phyloP scores from a whole-genome alignment of 1,284 basidiomycete species.

The Cutaneotrichosporon cutaneum region DNA sequence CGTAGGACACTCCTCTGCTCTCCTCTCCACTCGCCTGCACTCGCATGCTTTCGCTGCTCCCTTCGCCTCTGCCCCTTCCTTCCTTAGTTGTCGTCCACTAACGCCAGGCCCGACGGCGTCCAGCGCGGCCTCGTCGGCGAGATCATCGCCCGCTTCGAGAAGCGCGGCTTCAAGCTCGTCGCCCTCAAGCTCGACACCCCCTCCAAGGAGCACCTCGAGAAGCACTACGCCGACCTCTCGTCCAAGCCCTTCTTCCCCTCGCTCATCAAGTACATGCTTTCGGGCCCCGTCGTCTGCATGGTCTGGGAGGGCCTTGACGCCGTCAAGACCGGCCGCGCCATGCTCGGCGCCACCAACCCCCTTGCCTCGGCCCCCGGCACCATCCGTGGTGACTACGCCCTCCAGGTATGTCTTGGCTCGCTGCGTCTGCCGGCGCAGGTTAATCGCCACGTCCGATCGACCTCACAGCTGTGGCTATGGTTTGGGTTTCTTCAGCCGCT shows the following conservation, averaged over 20 bases:
- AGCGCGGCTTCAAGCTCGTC: constrained; percentile 83
- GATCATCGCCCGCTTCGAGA: constrained; percentile 90
- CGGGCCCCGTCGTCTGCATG: constrained; percentile 94
- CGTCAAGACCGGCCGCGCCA: constrained; percentile 89
- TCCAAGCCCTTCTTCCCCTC: constrained; percentile 90
- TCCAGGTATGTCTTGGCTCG: constrained; percentile 49
- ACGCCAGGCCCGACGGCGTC: constrained; percentile 85
- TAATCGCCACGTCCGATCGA: too few relatives aligned
- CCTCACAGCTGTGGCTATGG: too few relatives aligned
- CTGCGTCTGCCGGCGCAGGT: not conserved
- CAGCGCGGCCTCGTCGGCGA: constrained; percentile 92
- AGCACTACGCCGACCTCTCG: constrained; percentile 92
- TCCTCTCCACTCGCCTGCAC: too few relatives aligned
- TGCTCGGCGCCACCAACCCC: constrained; percentile 98
- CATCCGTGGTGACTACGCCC: constrained; percentile 20
- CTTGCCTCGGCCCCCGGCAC: constrained; percentile 79
- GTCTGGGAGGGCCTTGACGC: constrained; percentile 96
- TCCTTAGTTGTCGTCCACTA: not conserved
- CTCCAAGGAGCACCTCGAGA: constrained; percentile 73
- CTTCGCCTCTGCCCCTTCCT: not conserved
- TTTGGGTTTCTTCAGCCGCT: too few relatives aligned
- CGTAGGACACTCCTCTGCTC: constrained; percentile 21
- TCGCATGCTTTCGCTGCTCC: not conserved
- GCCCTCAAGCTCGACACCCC: constrained; percentile 83
- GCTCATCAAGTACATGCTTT: constrained; percentile 87